Percentiles rank a stretch among this genome's conserved stretches.
phyloP scores from a whole-genome alignment of 2,329 filamentous ascomycete genomes.

The Beauveria sp. region DNA sequence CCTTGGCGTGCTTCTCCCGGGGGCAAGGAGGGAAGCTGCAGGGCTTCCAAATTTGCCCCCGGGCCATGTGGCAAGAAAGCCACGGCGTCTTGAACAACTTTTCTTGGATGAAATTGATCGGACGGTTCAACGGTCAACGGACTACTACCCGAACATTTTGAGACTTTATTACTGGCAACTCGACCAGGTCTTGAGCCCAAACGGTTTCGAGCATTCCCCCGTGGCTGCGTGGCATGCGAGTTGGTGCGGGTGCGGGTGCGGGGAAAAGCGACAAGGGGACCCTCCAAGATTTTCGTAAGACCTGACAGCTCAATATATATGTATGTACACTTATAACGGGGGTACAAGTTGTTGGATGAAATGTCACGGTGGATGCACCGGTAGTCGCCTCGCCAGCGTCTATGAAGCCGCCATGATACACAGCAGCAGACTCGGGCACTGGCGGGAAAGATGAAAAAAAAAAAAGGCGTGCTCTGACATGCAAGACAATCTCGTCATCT shows the following conservation, averaged over 20 bases:
- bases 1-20: background rate
- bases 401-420: background rate
- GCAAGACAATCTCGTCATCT: slow-evolving; percentile 4
- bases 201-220: no score
- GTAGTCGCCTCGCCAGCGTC: background rate
- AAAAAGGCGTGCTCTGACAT: no score
- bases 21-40: background rate
- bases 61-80: slow-evolving; percentile 3
- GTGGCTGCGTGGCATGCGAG: no score
- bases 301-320: no score
- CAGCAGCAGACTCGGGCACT: background rate
- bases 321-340: no score
- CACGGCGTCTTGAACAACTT: background rate
- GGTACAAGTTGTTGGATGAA: no score
- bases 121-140: background rate
- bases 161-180: background rate
- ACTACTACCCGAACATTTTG: background rate
- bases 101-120: background rate
- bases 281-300: no score
- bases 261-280: no score
- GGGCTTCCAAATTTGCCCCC: background rate
- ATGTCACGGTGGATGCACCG: background rate
- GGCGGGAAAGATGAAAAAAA: background rate
- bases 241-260: no score
- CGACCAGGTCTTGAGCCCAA: no score